These are phyloP conservation scores for Lasiosphaeria miniovina DNA, from an alignment of 495 filamentous ascomycete genomes.

Conservation along the genomic window DNA sequence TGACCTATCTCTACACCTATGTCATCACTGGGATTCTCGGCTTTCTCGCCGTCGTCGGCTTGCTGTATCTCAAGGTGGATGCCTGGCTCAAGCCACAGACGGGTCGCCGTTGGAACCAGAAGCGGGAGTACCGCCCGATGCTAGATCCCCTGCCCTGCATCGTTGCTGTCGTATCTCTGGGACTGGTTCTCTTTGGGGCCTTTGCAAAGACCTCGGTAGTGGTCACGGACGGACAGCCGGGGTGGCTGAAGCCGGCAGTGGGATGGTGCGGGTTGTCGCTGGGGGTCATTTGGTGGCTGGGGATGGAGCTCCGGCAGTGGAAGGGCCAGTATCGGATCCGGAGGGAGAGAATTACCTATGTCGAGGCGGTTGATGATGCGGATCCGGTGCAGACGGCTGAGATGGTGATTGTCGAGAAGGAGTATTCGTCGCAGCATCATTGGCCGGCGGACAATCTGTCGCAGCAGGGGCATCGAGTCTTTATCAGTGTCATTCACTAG, in stretches of 20 bases:
- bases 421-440: too few species aligned
- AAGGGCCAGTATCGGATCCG: too few species aligned
- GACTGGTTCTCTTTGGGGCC: not conserved
- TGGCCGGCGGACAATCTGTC: too few species aligned
- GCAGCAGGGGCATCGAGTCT: too few species aligned
- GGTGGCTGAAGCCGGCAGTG: not conserved
- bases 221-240: not conserved
- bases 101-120: not conserved
- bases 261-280: not conserved
- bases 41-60: conserved; percentile 18
- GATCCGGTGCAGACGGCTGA: too few species aligned
- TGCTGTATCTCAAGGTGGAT: conserved; percentile 12
- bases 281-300: not conserved
- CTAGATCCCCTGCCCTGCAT: not conserved
- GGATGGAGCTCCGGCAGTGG: not conserved
- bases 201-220: not conserved
- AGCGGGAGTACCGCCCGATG: not conserved
- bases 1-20: conserved; percentile 15
- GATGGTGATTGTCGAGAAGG: too few species aligned
- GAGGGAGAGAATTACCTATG: too few species aligned
- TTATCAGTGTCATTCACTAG: too few species aligned
- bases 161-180: not conserved
- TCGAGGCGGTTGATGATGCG: too few species aligned
- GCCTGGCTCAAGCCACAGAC: not conserved
- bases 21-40: conserved; percentile 12